Conservation (phyloP, 1,139 yeast species). For the Meyerozyma guilliermondii region DNA sequence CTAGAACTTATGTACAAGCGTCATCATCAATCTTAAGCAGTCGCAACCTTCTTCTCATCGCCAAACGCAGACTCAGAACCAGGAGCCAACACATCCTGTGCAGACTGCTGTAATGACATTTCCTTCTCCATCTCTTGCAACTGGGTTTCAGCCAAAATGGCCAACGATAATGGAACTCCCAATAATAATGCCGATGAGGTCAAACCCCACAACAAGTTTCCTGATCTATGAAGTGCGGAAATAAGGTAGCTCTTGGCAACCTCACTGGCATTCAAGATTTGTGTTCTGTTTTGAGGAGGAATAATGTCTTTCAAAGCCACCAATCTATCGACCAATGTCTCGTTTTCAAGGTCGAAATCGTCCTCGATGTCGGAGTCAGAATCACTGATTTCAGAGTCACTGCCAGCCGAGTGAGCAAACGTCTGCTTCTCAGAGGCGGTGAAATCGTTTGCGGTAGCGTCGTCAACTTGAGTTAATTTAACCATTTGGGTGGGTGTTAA, state of each 20-base stretch:
- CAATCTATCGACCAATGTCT: conserved; percentile 80
- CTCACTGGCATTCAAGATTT: conserved; percentile 31
- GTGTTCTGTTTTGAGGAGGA: conserved; percentile 79
- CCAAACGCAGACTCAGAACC: conserved; percentile 59
- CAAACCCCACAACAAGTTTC: conserved; percentile 76
- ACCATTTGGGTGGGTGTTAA: conserved; percentile 42
- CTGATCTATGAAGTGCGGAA: conserved; percentile 53
- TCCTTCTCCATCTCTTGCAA: conserved; percentile 92
- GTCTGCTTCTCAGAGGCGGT: conserved; percentile 15
- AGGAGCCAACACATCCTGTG: conserved; percentile 78
- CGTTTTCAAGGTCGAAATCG: conserved; percentile 67
- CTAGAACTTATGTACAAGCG: conserved; percentile 6
- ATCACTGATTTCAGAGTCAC: conserved; percentile 37
- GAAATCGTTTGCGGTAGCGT: conserved; percentile 40
- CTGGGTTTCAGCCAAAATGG: conserved; percentile 89
- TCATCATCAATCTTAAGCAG: conserved; percentile 6
- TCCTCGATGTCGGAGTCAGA: conserved; percentile 41
- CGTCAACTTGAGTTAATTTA: conserved; percentile 67
- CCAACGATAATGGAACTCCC: conserved; percentile 89
- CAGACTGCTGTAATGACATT: conserved; percentile 79
- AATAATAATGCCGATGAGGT: conserved; percentile 80
- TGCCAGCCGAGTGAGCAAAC: conserved; percentile 12
- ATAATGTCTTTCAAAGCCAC: conserved; percentile 88
- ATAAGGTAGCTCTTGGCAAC: conserved; percentile 34
- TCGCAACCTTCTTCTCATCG: conserved; percentile 21